phyloP scores from a whole-genome alignment of 345 rosid species.

The Mangifera indica region DNA sequence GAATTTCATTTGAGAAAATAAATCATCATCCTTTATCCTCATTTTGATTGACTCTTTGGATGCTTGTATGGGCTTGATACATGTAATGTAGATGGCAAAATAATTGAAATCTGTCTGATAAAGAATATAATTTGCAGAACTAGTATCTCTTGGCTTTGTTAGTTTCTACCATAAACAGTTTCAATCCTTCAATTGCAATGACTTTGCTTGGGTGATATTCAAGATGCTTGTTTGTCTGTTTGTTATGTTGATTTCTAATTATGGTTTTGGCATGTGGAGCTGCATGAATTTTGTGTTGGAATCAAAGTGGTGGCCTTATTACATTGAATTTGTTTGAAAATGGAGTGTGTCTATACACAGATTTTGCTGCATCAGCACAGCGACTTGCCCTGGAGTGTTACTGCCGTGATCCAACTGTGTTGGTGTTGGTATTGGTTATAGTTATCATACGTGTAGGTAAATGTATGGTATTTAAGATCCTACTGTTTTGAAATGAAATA shows the following conservation, averaged over 20 bases:
- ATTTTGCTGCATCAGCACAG: too few relatives aligned
- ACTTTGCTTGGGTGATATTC: conserved; percentile 1
- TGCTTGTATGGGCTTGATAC: conserved; percentile 20
- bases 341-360: too few relatives aligned
- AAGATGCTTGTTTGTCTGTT: background rate
- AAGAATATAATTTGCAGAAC: conserved; percentile 19
- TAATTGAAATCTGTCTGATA: conserved; percentile 31
- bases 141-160: background rate
- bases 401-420: too few relatives aligned
- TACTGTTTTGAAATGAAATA: background rate
- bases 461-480: background rate
- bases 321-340: background rate
- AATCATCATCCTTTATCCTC: background rate
- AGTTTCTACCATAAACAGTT: background rate
- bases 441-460: too few relatives aligned
- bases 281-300: background rate
- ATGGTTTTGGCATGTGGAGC: conserved; percentile 3
- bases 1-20: conserved; percentile 15
- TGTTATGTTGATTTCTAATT: background rate
- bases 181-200: conserved; percentile 4
- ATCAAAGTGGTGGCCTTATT: background rate
- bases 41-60: conserved; percentile 18
- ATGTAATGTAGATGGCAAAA: conserved; percentile 32
- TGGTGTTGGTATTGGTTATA: too few relatives aligned
- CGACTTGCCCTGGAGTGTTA: too few relatives aligned